These are phyloP conservation scores for Histomonas meleagridis DNA, from an alignment of 208 protist species.

Conservation along the genomic window DNA sequence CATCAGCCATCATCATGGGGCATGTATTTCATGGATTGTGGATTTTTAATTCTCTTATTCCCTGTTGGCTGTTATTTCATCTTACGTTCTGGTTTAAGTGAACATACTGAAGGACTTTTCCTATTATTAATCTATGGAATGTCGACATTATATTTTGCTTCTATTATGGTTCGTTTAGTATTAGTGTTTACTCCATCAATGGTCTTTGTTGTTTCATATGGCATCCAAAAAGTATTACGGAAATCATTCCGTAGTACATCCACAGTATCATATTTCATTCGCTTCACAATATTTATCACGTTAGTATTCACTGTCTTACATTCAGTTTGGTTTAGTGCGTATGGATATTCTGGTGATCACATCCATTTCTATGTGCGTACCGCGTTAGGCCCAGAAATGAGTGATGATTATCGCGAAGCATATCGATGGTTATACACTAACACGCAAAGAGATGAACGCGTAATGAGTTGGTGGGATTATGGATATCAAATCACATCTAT, in stretches of 20 bases:
- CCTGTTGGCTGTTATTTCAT: conserved; percentile 72
- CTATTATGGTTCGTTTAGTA: conserved; percentile 72
- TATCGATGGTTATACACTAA: conserved; percentile 84
- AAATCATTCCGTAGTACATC: neutral
- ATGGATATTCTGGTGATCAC: conserved; percentile 68
- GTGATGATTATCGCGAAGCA: conserved; percentile 86
- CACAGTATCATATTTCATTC: neutral
- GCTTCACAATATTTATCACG: conserved; percentile 49
- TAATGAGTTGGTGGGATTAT: conserved; percentile 87
- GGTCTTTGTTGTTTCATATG: conserved; percentile 63
- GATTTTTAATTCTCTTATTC: conserved; percentile 66
- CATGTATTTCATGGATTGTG: conserved; percentile 76
- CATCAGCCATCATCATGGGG: conserved; percentile 79
- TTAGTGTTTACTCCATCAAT: conserved; percentile 69
- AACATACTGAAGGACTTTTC: neutral
- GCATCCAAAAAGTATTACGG: conserved; percentile 46
- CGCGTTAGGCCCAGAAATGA: conserved; percentile 61
- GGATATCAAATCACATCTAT: conserved; percentile 91
- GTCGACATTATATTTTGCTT: conserved; percentile 37
- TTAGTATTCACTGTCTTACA: conserved; percentile 47
- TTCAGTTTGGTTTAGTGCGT: conserved; percentile 66
- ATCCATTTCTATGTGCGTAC: conserved; percentile 50
- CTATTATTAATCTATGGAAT: neutral
- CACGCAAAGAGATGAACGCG: conserved; percentile 65
- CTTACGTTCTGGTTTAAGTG: conserved; percentile 49